A percentile compares a stretch with the other conserved stretches of the same genome.
Conservation (phyloP, 305 asterid genomes). For the Fraxinus platypoda region DNA sequence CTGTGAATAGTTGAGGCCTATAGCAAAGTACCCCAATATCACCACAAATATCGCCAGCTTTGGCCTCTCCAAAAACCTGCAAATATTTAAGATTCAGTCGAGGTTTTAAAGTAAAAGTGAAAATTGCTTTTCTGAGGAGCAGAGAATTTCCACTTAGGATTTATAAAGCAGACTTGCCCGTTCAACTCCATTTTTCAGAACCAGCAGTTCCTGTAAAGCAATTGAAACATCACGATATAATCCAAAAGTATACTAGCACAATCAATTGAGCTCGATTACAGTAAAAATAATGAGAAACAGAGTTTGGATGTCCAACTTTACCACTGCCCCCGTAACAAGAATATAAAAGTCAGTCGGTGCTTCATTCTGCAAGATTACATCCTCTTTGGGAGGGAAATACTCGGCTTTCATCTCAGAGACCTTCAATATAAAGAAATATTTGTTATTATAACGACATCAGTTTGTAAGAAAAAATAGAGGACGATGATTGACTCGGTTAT, state of each 20-base stretch:
- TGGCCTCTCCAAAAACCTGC: conserved; percentile 79
- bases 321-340: conserved; percentile 82
- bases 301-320: conserved; percentile 22
- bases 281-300: background rate
- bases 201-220: conserved; percentile 69
- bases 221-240: conserved; percentile 15
- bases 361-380: conserved; percentile 83
- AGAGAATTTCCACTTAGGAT: background rate
- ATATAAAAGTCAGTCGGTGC: conserved; percentile 83
- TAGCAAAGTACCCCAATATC: conserved; percentile 92
- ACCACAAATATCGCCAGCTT: conserved; percentile 77
- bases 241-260: background rate
- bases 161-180: conserved; percentile 39
- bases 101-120: background rate
- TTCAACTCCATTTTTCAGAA: conserved; percentile 51
- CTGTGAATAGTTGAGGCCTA: conserved; percentile 89
- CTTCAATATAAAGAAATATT: conserved; percentile 29
- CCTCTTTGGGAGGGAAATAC: conserved; percentile 89
- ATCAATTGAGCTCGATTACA: background rate
- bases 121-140: background rate
- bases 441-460: background rate
- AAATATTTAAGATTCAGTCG: conserved; percentile 24
- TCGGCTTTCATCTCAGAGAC: conserved; percentile 95
- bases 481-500: background rate
- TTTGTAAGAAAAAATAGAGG: background rate